Percentiles rank a stretch among this genome's conserved stretches.
These are phyloP conservation scores for Aureobasidium sp. DNA, from an alignment of 2,329 filamentous ascomycete species.

Conservation along the genomic window DNA sequence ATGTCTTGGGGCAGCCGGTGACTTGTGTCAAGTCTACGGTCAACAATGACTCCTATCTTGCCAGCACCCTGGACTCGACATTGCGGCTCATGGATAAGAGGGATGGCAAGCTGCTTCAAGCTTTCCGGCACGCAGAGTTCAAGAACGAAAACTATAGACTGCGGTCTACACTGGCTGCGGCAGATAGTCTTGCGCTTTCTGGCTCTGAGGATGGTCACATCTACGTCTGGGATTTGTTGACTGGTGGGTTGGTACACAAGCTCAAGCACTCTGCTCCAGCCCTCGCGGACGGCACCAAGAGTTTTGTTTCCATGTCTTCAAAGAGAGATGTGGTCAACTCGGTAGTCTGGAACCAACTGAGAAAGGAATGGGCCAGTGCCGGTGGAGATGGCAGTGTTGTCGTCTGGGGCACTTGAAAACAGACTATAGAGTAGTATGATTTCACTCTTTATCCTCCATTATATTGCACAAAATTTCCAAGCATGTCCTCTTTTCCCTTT, in stretches of 20 bases:
- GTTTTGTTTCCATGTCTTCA: slow-evolving; percentile 10
- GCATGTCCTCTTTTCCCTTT: too few species aligned
- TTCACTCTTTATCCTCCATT: too few species aligned
- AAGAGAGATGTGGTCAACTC: slow-evolving; percentile 43
- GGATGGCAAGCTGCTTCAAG: slow-evolving; percentile 65
- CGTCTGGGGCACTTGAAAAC: slow-evolving; percentile 24
- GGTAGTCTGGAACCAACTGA: slow-evolving; percentile 40
- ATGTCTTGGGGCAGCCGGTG: slow-evolving; percentile 65
- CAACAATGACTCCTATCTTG: slow-evolving; percentile 68
- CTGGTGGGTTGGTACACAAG: slow-evolving; percentile 59
- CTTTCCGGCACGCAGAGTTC: slow-evolving; percentile 54
- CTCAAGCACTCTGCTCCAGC: slow-evolving; percentile 40
- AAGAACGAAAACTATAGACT: slow-evolving; percentile 67
- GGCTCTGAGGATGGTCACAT: slow-evolving; percentile 73
- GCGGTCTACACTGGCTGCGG: slow-evolving; percentile 65
- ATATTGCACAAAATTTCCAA: too few species aligned
- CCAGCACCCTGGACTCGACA: slow-evolving; percentile 67
- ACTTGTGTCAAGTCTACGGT: slow-evolving; percentile 66
- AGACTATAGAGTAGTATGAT: neutral
- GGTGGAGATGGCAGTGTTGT: slow-evolving; percentile 41
- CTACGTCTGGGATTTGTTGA: slow-evolving; percentile 79
- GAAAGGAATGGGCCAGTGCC: slow-evolving; percentile 43
- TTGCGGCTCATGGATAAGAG: slow-evolving; percentile 74
- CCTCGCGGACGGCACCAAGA: slow-evolving; percentile 25
- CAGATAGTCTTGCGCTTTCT: slow-evolving; percentile 69